Evolutionary conservation across 139 green algal genomes (phyloP), one percentile per base, ranked within the genome.

Genomic region (Coelastrella sp.): DNA sequence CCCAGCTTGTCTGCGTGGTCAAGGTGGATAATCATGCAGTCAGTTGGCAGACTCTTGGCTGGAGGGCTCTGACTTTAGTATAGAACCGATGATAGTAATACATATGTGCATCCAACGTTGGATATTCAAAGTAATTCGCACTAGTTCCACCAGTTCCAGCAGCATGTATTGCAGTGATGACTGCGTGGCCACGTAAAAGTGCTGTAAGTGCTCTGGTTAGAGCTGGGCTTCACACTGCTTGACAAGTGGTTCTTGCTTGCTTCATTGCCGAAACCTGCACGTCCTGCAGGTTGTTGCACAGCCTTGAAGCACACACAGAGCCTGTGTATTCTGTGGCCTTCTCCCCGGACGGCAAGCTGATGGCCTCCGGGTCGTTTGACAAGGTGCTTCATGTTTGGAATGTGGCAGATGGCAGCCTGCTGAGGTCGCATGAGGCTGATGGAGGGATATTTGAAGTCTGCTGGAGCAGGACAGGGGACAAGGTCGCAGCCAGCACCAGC

Each of bases 271-370:
- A 49, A 49, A 49, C 7, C 4, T 10, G 74, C 58, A 25, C 24
- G 14, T 49, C 72, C 20, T 74, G 85, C 73, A 90, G 85, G 85
- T 22, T 74, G 58, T 60, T 82, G 59, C 89, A 95, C 89, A 97
- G 72, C 80, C 91, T 99, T 75, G 92, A 87, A 9, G 75, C 90
- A 12, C 95, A 98, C 93, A 94, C 65, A 20, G 94, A 98, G 22
- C 93, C 97, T 0, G 96, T 98, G 8, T 98, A 98, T 93, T 97
- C 92, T 5, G 93, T 98, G 7, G 93, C 96, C 4, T 99, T 98
- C 91, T 96, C 91, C 60, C 97, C 97, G 27, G 95, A 96, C 66
- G 96, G 96, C 27, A 85, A 94, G 87, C 93, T 95, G 57, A 84
- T 99, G 10, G 97, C 97, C 3, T 96, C 91, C 25, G 97, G 97